Evolutionary conservation across 2,329 filamentous ascomycete genomes (phyloP).

Genomic region (Penicillium occitanis): DNA sequence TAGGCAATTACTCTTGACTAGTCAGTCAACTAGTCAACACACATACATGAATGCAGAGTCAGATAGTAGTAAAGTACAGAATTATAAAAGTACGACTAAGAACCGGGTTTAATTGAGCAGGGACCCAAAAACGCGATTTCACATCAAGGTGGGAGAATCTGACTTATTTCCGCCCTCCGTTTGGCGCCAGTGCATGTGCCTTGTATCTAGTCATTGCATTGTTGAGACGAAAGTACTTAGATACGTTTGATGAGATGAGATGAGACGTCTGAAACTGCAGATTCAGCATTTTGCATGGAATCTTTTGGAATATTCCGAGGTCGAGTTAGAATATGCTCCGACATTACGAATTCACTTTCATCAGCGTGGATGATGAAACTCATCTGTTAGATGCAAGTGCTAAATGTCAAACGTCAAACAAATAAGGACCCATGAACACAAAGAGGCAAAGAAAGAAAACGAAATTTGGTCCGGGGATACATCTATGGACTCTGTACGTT

Average conservation of each 20-base stretch:
- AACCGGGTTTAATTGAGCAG: neutral
- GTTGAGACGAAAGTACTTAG: neutral
- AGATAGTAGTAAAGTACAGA: neutral
- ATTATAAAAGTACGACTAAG: neutral
- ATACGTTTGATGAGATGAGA: neutral
- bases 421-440: neutral
- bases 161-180: neutral
- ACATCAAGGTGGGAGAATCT: too few relatives aligned
- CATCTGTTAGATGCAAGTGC: neutral
- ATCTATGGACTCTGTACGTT: neutral
- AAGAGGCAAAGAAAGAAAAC: neutral
- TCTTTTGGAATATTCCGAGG: neutral
- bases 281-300: neutral
- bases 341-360: neutral
- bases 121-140: neutral
- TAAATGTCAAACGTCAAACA: neutral
- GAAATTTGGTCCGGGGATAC: neutral
- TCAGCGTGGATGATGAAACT: neutral
- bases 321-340: neutral
- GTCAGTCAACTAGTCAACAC: neutral
- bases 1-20: conserved; percentile 3
- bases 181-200: neutral
- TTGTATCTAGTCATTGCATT: neutral
- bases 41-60: neutral
- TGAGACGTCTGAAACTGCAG: neutral